Conservation (phyloP, 1,284 basidiomycete genomes). For the Cutaneotrichosporon sp. region DNA sequence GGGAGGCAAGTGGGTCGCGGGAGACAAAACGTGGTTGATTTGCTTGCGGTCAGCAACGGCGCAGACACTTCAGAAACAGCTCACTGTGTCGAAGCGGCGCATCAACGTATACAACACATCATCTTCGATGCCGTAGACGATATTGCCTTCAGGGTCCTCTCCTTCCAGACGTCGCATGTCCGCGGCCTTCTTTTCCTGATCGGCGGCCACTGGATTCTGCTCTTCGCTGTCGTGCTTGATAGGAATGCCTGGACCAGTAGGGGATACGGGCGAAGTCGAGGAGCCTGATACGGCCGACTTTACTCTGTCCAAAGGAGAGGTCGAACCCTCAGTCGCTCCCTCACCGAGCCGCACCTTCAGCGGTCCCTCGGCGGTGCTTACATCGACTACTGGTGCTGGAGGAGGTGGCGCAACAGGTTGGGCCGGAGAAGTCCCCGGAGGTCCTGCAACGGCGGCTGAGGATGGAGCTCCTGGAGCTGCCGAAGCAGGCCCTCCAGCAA, state of each 20-base stretch:
- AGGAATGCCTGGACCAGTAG: neutral
- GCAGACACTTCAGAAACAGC: conserved; percentile 3
- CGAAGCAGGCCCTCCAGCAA: no score
- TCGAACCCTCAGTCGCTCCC: neutral
- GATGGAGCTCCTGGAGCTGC: no score
- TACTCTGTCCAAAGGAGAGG: neutral
- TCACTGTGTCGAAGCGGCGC: conserved; percentile 48
- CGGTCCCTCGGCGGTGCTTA: neutral
- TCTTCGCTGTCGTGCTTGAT: neutral
- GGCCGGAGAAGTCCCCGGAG: no score
- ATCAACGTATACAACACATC: conserved; percentile 47
- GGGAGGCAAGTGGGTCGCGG: conserved; percentile 37
- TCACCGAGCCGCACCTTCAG: neutral
- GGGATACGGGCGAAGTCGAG: no score
- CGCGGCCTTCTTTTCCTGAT: conserved; percentile 45
- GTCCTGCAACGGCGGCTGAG: no score
- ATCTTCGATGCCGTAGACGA: conserved; percentile 49
- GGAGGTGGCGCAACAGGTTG: neutral
- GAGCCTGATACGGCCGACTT: no score
- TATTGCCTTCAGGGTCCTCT: conserved; percentile 39
- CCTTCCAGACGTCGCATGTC: conserved; percentile 44
- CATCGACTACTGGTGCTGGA: neutral
- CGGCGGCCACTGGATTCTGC: neutral
- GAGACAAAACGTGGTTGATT: conserved; percentile 47
- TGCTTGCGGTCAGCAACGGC: conserved; percentile 29